Base-by-base conservation (phyloP, 257 asterid species). In the Linderniella brevidens region DNA sequence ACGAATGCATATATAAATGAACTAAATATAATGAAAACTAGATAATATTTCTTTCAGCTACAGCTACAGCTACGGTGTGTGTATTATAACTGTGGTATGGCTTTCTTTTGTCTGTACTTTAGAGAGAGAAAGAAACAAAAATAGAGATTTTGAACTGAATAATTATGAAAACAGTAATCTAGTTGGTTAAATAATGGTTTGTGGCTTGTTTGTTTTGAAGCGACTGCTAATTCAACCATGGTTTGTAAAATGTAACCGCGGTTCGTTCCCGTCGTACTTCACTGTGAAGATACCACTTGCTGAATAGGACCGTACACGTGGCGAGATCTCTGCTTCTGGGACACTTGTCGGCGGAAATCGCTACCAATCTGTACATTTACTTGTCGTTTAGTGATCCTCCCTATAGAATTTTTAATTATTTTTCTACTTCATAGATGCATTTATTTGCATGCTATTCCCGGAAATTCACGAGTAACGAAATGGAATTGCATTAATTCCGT, bases 311-410 rank as follows among this genome's bases (percentile, higher is more conserved):
- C 75, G 79, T 76, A 56, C 74, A 72, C 86, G 83, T 77, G 92
- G 74, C 64, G 29, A 0, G 8, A 57, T 62, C 56, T 62, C 61
- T 53, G 32, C 46, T n/a, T 37, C 37, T 41, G 66, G 51, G 78
- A 68, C 80, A 79, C 73, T 41, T 74, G 82, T 73, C 84, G 69
- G 81, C 53, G 57, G 58, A 72, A 70, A 62, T 59, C 64, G 58
- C 62, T 63, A 57, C 67, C 58, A 49, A 51, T 40, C 68, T 67
- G 32, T 57, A 54, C 55, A 18, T 20, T 40, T 39, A 13, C 44
- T 67, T 69, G 86, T 80, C 86, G 74, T 65, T 44, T 72, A 61
- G 37, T 50, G 64, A 46, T 36, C 37, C 13, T 35, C 48, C 67
- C 48, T 60, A 59, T 40, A 37, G 49, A 43, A 14, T 25, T 25